Conservation (phyloP, 2,329 filamentous ascomycete species). For the Aspergillus fijiensis region DNA sequence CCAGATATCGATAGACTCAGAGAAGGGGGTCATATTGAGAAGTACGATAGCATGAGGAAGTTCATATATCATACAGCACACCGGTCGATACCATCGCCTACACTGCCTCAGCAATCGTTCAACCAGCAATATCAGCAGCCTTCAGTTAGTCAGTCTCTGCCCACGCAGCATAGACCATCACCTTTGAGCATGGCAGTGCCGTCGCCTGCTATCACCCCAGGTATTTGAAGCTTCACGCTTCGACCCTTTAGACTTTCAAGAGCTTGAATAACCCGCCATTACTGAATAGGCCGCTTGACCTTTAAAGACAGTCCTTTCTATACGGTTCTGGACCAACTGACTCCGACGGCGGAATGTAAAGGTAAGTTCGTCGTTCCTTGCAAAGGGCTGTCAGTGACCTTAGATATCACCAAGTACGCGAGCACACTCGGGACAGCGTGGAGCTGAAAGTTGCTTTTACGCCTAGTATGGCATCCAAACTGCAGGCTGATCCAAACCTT, state of each 20-base stretch:
- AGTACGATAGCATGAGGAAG: slow-evolving; percentile 34
- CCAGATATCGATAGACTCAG: slow-evolving; percentile 30
- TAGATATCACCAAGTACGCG: slow-evolving; percentile 50
- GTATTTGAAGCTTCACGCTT: slow-evolving; percentile 19
- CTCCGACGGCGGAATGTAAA: slow-evolving; percentile 67
- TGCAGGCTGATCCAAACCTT: slow-evolving; percentile 61
- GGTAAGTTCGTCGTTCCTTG: slow-evolving; percentile 49
- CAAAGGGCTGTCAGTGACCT: slow-evolving; percentile 18
- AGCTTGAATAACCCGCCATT: slow-evolving; percentile 18
- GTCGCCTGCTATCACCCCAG: slow-evolving; percentile 28
- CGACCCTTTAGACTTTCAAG: not conserved
- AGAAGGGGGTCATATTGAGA: slow-evolving; percentile 24
- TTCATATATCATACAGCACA: slow-evolving; percentile 33
- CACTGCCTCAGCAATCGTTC: slow-evolving; percentile 24
- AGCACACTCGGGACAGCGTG: slow-evolving; percentile 59
- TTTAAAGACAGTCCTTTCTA: slow-evolving; percentile 88
- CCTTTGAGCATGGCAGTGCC: slow-evolving; percentile 33
- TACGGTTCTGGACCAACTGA: slow-evolving; percentile 64
- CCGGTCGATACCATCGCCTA: slow-evolving; percentile 29
- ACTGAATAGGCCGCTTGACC: slow-evolving; percentile 48
- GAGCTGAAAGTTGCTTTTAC: slow-evolving; percentile 60
- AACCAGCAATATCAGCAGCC: slow-evolving; percentile 28
- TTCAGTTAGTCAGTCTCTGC: slow-evolving; percentile 23
- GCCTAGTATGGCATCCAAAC: slow-evolving; percentile 53
- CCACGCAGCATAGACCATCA: slow-evolving; percentile 29